A percentile compares a stretch with the other conserved stretches of the same genome.
Conservation (phyloP, 1,139 yeast genomes). For the Lodderomyces orthopsilosis region DNA sequence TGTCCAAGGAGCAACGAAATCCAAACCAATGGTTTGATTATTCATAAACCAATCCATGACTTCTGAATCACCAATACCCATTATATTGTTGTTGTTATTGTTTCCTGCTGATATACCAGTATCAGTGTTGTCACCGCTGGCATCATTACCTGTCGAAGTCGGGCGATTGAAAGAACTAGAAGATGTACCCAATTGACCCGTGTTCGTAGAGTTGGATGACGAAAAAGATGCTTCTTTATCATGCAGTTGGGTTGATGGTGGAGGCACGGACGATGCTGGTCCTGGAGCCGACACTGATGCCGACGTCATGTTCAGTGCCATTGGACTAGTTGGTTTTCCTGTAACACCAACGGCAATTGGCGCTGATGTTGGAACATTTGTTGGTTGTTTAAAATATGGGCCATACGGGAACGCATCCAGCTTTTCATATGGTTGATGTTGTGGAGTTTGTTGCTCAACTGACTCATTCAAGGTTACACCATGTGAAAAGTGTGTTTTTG, state of each 20-base stretch:
- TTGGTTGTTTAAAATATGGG: constrained; percentile 5
- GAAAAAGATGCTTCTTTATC: not conserved
- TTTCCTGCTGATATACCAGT: constrained; percentile 4
- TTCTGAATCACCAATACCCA: constrained; percentile 48
- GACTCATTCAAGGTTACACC: not conserved
- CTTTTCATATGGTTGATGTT: constrained; percentile 3
- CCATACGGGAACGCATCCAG: constrained; percentile 11
- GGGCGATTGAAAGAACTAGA: not conserved
- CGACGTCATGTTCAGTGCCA: not conserved
- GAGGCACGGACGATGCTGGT: not conserved
- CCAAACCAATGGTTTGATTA: constrained; percentile 67
- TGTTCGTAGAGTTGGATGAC: not conserved
- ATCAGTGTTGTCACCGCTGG: not conserved
- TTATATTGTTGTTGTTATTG: constrained; percentile 18
- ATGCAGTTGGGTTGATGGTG: not conserved
- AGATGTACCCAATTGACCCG: not conserved
- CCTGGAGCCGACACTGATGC: not conserved
- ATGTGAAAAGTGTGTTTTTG: not conserved
- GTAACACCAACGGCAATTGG: constrained; percentile 1
- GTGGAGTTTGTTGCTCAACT: not conserved
- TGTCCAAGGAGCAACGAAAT: constrained; percentile 87
- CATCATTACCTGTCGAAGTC: not conserved
- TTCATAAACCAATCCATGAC: constrained; percentile 72
- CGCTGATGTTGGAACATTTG: constrained; percentile 4
- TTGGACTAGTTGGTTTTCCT: constrained; percentile 2